Base-by-base conservation (phyloP, 805 yeast genomes). In the Saturnispora hagleri region DNA sequence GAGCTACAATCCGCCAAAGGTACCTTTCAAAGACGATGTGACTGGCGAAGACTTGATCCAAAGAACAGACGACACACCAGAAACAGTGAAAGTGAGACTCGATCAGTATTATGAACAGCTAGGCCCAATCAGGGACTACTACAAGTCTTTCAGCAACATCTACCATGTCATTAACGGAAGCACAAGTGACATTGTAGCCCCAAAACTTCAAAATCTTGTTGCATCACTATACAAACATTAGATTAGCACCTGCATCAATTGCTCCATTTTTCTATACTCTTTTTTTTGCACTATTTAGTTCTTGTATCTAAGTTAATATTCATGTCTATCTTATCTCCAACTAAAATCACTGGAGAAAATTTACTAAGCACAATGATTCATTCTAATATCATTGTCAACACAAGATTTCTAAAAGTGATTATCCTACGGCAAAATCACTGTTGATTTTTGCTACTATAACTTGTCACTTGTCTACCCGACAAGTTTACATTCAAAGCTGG, bases 1-100 rank as follows among this genome's bases (percentile, higher is more conserved):
- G 56, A 81, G 87, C 51, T 90, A 89, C 67, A 89, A 86, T 60
- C 97, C 97, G 6, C 98, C 98, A 8, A 84, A 84, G 60, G 76
- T 74, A 2, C 80, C 89, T 0, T 95, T 89, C 35, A 74, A 69
- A 55, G 98, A 90, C 62, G 97, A 90, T 65, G 62, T 89, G 2
- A 90, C 98, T 0, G 97, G 97, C 0, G 97, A 90, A 63, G 83
- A 87, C 2, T 73, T 90, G 52, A 67, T 77, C 17, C 86, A 89
- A 67, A 76, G 98, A 55, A 73, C 82, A 0, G 98, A 90, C 62
- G 98, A 90, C 64, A 86, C 82, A 18, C 83, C 82, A 5, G 86
- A 75, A 54, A 84, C 85, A 0, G 84, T 90, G 60, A 76, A 77
- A 54, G 74, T 76, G 57, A 70, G 98, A 57, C 67, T 91, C 42